Conservation (phyloP, 2,329 filamentous ascomycete species). For the Aureobasidium subglaciale region DNA sequence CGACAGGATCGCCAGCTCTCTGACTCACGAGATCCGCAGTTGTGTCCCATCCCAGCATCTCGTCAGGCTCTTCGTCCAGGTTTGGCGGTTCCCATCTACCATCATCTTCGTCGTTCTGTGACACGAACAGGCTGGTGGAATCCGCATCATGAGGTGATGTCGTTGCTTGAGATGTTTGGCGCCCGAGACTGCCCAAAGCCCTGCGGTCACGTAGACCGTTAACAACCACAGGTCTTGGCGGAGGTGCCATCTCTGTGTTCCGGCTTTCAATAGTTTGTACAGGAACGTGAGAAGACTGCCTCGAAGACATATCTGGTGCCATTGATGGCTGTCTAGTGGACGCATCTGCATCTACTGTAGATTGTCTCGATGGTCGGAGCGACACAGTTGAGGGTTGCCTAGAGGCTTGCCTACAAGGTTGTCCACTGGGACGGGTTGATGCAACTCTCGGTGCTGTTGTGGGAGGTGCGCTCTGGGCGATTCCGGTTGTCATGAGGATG, state of each 20-base stretch:
- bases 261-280: background rate
- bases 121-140: slow-evolving; percentile 65
- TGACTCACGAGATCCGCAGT: slow-evolving; percentile 54
- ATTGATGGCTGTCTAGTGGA: slow-evolving; percentile 4
- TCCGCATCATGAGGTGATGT: slow-evolving; percentile 53
- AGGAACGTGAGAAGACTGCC: background rate
- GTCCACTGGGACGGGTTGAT: slow-evolving; percentile 27
- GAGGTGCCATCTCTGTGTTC: slow-evolving; percentile 16
- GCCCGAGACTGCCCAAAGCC: slow-evolving; percentile 20
- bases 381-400: slow-evolving; percentile 22
- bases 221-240: slow-evolving; percentile 14
- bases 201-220: slow-evolving; percentile 20
- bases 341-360: background rate
- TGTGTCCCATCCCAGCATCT: slow-evolving; percentile 67
- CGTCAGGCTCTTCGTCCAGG: slow-evolving; percentile 57
- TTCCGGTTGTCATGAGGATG: slow-evolving; percentile 74
- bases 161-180: slow-evolving; percentile 28
- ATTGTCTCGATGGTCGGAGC: slow-evolving; percentile 3
- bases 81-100: slow-evolving; percentile 65
- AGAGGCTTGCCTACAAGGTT: slow-evolving; percentile 27
- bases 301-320: slow-evolving; percentile 9
- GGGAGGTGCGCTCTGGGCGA: slow-evolving; percentile 35
- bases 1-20: background rate
- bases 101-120: slow-evolving; percentile 60
- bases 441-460: slow-evolving; percentile 29